Percentiles rank a stretch among this genome's conserved stretches.
phyloP scores from a whole-genome alignment of 345 rosid genomes.

The Eucalyptus paniculata region DNA sequence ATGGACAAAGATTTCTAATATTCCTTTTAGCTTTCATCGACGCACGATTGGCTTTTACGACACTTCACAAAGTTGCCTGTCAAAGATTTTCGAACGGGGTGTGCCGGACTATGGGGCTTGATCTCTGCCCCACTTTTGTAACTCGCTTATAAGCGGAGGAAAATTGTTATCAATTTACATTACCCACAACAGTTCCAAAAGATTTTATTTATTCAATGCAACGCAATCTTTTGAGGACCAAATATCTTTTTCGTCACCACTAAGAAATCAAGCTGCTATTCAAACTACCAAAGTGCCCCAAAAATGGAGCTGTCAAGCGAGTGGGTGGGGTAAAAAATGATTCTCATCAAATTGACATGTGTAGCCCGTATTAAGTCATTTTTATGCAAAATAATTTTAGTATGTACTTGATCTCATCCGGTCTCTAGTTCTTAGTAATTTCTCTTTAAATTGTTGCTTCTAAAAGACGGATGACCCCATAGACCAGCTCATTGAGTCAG shows the following conservation, averaged over 20 bases:
- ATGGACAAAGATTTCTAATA: background rate
- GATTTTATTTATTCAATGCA: background rate
- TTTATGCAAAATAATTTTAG: background rate
- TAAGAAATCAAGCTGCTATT: background rate
- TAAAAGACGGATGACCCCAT: background rate
- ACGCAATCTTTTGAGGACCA: background rate
- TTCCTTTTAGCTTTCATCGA: background rate
- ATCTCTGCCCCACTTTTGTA: background rate
- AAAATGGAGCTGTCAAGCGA: background rate
- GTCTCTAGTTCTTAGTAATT: background rate
- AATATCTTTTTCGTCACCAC: background rate
- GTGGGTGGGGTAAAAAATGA: background rate
- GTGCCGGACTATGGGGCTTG: background rate
- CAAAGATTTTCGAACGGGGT: background rate
- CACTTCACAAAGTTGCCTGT: background rate
- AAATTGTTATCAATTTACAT: background rate
- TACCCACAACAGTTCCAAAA: background rate
- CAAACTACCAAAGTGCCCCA: background rate
- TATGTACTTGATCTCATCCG: background rate
- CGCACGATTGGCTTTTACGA: background rate
- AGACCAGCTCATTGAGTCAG: background rate
- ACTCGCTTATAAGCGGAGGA: background rate
- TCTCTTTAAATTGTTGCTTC: background rate
- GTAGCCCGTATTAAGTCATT: background rate
- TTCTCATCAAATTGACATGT: background rate